Conservation (phyloP, 2,329 filamentous ascomycete species). For the Alternaria brassicicola region DNA sequence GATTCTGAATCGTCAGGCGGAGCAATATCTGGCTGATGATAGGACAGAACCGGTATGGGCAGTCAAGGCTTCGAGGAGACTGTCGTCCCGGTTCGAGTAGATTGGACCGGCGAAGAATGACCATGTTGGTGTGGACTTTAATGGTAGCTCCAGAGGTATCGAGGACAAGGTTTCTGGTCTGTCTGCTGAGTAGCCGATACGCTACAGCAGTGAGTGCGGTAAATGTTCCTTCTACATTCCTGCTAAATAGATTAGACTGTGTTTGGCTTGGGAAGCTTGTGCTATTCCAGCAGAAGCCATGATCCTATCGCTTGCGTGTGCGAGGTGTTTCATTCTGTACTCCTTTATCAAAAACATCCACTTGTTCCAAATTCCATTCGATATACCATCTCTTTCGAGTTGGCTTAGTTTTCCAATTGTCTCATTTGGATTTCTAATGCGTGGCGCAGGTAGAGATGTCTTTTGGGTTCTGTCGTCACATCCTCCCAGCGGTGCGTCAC, state of each 20-base stretch:
- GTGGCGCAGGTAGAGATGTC: background rate
- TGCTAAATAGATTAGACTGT: background rate
- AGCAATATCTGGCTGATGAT: background rate
- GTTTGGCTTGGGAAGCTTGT: background rate
- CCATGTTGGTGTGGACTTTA: conserved; percentile 8
- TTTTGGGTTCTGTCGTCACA: background rate
- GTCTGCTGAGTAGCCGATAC: background rate
- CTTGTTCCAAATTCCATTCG: too few relatives aligned
- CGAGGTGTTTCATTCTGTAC: background rate
- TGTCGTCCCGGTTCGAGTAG: background rate
- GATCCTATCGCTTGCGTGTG: background rate
- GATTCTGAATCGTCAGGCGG: background rate
- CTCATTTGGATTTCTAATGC: background rate
- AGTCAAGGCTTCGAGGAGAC: background rate
- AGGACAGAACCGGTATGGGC: background rate
- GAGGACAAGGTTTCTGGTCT: background rate
- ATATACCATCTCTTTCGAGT: too few relatives aligned
- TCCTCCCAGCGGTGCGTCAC: too few relatives aligned
- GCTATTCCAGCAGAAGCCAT: background rate
- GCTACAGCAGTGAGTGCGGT: background rate
- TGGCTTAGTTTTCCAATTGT: too few relatives aligned
- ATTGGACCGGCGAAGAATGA: conserved; percentile 10
- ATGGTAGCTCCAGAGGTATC: background rate
- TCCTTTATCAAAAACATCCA: background rate
- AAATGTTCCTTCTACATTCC: background rate